Conservation (phyloP, 257 asterid genomes). For the Cruciata laevipes region DNA sequence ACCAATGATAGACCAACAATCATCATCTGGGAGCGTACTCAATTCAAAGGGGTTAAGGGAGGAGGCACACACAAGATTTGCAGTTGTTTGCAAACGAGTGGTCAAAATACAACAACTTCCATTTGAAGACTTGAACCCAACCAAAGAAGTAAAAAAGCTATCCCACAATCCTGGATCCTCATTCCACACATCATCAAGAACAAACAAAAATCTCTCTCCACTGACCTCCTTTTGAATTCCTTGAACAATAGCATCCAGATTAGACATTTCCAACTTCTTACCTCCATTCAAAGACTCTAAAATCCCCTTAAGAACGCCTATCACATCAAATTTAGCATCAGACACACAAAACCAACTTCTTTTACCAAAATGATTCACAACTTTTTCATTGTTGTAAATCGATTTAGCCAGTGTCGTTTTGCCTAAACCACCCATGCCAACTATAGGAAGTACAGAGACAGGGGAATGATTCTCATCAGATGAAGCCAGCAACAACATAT, state of each 20-base stretch:
- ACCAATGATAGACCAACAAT: constrained; percentile 12
- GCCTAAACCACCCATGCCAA: too few relatives aligned
- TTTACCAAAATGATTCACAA: not conserved
- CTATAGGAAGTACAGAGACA: too few relatives aligned
- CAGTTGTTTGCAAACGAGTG: not conserved
- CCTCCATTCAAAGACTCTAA: not conserved
- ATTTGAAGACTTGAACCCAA: not conserved
- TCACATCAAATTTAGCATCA: not conserved
- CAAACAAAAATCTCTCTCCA: too few relatives aligned
- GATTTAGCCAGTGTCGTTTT: too few relatives aligned
- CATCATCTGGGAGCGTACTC: not conserved
- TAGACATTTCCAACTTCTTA: not conserved
- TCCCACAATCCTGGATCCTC: too few relatives aligned
- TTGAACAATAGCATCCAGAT: not conserved
- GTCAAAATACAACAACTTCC: constrained; percentile 8
- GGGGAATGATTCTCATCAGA: too few relatives aligned
- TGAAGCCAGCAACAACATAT: too few relatives aligned
- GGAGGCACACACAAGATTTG: not conserved
- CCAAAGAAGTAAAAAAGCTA: not conserved
- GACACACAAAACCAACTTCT: not conserved
- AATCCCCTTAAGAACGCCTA: not conserved
- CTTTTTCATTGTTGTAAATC: too few relatives aligned
- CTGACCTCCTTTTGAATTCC: not conserved
- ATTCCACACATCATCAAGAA: too few relatives aligned
- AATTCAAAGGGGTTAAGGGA: not conserved